A percentile compares a stretch with the other conserved stretches of the same genome.
Evolutionary conservation across 805 yeast species (phyloP).

Genomic region (Saturnispora zaruensis): DNA sequence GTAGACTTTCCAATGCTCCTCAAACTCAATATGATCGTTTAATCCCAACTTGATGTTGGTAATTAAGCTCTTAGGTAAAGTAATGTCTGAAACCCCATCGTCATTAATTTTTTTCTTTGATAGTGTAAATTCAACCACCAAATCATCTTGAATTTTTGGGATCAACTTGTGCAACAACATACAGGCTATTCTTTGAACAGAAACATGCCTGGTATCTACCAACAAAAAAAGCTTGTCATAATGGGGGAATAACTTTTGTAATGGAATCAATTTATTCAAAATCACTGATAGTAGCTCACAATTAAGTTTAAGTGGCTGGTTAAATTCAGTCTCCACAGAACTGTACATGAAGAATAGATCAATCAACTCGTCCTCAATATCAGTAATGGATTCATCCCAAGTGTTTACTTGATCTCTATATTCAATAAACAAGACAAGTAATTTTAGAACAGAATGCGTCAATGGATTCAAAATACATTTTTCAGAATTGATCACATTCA

Average conservation of each 20-base stretch:
- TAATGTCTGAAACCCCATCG: constrained; percentile 26
- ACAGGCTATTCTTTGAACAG: constrained; percentile 38
- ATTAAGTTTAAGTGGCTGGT: constrained; percentile 29
- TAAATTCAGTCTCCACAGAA: constrained; percentile 3
- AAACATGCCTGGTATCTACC: constrained; percentile 21
- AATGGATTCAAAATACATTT: constrained; percentile 30
- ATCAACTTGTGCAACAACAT: constrained; percentile 34
- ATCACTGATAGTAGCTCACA: constrained; percentile 27
- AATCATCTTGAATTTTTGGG: constrained; percentile 42
- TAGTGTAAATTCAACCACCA: constrained; percentile 55
- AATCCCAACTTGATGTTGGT: constrained; percentile 25
- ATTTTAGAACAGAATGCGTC: constrained; percentile 37
- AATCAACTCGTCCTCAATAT: constrained; percentile 35
- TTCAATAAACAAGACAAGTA: constrained; percentile 29
- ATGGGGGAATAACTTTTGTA: constrained; percentile 26
- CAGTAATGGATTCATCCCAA: constrained; percentile 30
- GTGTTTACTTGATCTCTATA: constrained; percentile 24
- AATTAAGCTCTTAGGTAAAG: constrained; percentile 36
- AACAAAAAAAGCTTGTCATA: constrained; percentile 31
- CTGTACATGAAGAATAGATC: constrained; percentile 29
- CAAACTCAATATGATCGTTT: constrained; percentile 32
- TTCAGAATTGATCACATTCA: constrained; percentile 30
- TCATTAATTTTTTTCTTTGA: constrained; percentile 31
- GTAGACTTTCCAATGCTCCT: constrained; percentile 30
- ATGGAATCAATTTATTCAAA: constrained; percentile 21